These are phyloP conservation scores for Podila epigama DNA, from an alignment of 192 early-diverging fungal genomes.

Conservation along the genomic window DNA sequence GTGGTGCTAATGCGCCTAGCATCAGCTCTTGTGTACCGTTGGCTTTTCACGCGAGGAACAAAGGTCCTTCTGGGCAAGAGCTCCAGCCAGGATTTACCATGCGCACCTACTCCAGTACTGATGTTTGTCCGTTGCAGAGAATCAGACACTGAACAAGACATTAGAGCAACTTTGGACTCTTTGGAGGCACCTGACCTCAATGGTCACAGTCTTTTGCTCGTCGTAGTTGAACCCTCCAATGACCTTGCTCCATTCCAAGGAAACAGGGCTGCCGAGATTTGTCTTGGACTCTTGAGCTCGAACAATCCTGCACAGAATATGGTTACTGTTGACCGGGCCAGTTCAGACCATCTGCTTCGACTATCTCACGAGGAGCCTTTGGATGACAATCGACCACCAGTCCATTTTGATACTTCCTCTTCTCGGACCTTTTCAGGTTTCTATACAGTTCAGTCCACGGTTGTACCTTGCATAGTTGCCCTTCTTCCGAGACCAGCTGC, in stretches of 20 bases:
- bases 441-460: conserved; percentile 21
- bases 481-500: conserved; percentile 68
- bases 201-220: conserved; percentile 81
- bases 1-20: conserved; percentile 16
- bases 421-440: neutral
- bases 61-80: neutral
- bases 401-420: conserved; percentile 73
- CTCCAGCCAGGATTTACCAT: neutral
- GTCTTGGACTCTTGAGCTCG: too few relatives aligned
- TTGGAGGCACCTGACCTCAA: conserved; percentile 78
- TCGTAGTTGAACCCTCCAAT: conserved; percentile 92
- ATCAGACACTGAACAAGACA: conserved; percentile 72
- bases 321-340: too few relatives aligned
- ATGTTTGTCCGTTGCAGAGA: conserved; percentile 91
- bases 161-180: conserved; percentile 84
- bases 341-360: neutral
- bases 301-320: too few relatives aligned
- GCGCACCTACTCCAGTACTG: conserved; percentile 40
- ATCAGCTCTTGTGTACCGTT: conserved; percentile 13
- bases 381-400: conserved; percentile 70
- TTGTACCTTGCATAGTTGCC: conserved; percentile 59
- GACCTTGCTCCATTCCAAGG: too few relatives aligned
- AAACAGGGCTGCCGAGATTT: neutral
- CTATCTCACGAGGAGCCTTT: neutral
- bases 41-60: neutral